phyloP scores from a whole-genome alignment of 2,329 filamentous ascomycete species.

The Venturia asperata region DNA sequence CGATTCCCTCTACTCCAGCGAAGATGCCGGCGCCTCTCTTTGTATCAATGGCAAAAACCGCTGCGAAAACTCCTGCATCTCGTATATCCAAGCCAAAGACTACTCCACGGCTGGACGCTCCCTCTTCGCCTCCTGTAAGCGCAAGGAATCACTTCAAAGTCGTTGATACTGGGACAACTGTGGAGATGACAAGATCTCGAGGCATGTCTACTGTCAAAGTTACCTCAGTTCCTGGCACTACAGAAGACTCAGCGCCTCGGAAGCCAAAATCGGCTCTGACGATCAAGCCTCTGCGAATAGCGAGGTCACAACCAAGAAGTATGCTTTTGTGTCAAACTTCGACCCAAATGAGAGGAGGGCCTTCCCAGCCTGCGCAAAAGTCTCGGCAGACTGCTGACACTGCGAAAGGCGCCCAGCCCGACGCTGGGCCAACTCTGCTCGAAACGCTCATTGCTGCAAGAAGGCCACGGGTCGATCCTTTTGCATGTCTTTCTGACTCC shows the following conservation, averaged over 20 bases:
- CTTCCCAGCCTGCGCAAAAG: background rate
- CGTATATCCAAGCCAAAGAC: slow-evolving; percentile 24
- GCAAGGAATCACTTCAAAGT: slow-evolving; percentile 32
- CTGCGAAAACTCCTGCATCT: background rate
- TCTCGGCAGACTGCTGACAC: background rate
- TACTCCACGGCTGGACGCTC: slow-evolving; percentile 23
- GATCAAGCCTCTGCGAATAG: background rate
- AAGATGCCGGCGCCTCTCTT: slow-evolving; percentile 22
- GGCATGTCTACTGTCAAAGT: background rate
- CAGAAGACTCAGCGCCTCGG: background rate
- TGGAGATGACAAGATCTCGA: background rate
- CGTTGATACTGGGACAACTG: slow-evolving; percentile 21
- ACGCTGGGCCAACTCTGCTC: background rate
- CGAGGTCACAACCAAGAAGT: background rate
- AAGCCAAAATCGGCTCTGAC: background rate
- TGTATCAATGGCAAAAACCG: background rate
- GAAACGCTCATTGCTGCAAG: background rate
- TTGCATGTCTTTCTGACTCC: slow-evolving; percentile 6
- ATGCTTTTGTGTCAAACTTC: slow-evolving; percentile 15
- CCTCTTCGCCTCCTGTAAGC: slow-evolving; percentile 34
- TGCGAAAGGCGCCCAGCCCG: background rate
- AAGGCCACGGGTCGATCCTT: background rate
- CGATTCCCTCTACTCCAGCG: slow-evolving; percentile 29
- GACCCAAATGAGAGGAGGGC: background rate
- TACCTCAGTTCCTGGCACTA: background rate